Evolutionary conservation across 2,329 filamentous ascomycete species (phyloP).

Genomic region (Colletotrichum navitas): DNA sequence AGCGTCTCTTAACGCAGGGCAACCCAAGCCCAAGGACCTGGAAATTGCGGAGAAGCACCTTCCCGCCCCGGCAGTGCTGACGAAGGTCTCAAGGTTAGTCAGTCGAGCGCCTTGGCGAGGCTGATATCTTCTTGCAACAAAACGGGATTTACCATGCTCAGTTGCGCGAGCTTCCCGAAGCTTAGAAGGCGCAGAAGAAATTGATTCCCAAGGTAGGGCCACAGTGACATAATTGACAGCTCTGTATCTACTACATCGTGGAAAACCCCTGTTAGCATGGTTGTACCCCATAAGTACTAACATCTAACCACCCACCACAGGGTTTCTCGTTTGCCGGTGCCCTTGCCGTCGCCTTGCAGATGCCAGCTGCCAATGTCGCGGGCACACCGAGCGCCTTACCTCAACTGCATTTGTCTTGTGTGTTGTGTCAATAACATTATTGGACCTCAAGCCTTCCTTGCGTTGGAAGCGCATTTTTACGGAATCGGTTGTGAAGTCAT

Average conservation of each 20-base stretch:
- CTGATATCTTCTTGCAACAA: constrained; percentile 61
- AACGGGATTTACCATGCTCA: constrained; percentile 59
- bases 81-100: constrained; percentile 22
- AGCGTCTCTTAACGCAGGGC: constrained; percentile 16
- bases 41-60: constrained; percentile 33
- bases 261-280: constrained; percentile 1
- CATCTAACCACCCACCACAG: constrained; percentile 28
- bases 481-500: no score
- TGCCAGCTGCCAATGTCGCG: constrained; percentile 61
- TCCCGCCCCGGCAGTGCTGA: constrained; percentile 12
- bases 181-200: constrained; percentile 49
- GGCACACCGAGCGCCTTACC: no score
- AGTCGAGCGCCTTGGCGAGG: constrained; percentile 58
- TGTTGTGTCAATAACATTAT: no score
- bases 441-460: no score
- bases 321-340: constrained; percentile 55
- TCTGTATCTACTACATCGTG: constrained; percentile 51
- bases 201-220: constrained; percentile 8
- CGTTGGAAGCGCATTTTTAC: no score
- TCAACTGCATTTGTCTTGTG: no score
- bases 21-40: constrained; percentile 21
- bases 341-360: constrained; percentile 65
- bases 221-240: neutral
- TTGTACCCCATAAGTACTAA: constrained; percentile 51
- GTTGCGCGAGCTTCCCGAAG: constrained; percentile 58